A percentile compares a stretch with the other conserved stretches of the same genome.
phyloP scores from a whole-genome alignment of 2,329 filamentous ascomycete genomes.

The Calonectria ilicicola region DNA sequence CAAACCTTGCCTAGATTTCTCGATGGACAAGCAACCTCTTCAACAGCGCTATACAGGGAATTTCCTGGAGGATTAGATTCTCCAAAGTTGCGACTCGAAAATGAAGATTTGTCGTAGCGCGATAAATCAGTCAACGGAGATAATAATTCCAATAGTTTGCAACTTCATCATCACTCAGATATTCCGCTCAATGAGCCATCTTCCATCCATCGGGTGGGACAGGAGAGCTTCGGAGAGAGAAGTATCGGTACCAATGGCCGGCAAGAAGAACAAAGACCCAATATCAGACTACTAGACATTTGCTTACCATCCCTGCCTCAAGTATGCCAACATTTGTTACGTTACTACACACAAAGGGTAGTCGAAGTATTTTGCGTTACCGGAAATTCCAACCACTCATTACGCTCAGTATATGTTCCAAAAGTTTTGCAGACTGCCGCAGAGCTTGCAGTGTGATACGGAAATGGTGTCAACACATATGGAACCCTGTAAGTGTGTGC shows the following conservation, averaged over 20 bases:
- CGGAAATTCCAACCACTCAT: slow-evolving; percentile 38
- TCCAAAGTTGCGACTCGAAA: not conserved
- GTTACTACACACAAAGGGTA: slow-evolving; percentile 37
- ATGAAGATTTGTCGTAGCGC: too few species aligned
- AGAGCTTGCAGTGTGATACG: slow-evolving; percentile 34
- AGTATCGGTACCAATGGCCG: too few species aligned
- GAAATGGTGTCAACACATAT: too few species aligned
- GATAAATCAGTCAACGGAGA: too few species aligned
- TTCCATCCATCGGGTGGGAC: too few species aligned
- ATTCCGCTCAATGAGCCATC: too few species aligned
- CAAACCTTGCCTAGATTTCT: too few species aligned
- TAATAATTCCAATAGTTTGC: too few species aligned
- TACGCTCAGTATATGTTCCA: slow-evolving; percentile 41
- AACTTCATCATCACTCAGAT: too few species aligned
- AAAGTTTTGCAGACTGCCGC: slow-evolving; percentile 37
- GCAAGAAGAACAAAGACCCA: not conserved
- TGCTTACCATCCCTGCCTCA: not conserved
- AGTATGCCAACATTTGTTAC: slow-evolving; percentile 35
- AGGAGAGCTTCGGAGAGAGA: too few species aligned
- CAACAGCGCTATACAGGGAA: not conserved
- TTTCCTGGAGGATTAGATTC: not conserved
- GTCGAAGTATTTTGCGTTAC: slow-evolving; percentile 42
- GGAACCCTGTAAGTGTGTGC: too few species aligned
- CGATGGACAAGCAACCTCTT: not conserved
- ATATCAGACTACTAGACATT: not conserved